Evolutionary conservation across 495 filamentous ascomycete species (phyloP).

Genomic region (Aspergillus cavernicola): DNA sequence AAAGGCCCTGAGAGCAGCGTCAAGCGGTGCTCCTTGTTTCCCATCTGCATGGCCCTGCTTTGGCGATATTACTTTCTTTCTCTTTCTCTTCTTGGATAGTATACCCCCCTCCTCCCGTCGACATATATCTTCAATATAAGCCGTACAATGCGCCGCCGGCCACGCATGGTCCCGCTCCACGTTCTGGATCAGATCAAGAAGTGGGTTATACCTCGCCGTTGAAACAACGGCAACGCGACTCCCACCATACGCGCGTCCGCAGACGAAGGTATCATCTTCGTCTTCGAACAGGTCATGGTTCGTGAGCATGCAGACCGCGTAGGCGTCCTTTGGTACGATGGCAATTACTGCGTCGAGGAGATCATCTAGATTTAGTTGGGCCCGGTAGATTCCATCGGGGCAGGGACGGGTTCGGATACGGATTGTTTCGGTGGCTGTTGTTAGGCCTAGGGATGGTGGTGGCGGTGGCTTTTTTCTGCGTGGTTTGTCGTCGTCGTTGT

Average conservation of each 20-base stretch:
- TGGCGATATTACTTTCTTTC: neutral
- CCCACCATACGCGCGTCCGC: slow-evolving; percentile 63
- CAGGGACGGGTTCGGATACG: slow-evolving; percentile 53
- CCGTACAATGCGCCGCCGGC: slow-evolving; percentile 59
- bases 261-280: slow-evolving; percentile 64
- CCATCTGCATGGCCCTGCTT: neutral
- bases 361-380: slow-evolving; percentile 61
- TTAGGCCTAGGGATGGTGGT: no score
- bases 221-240: slow-evolving; percentile 59
- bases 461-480: neutral
- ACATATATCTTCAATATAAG: slow-evolving; percentile 36
- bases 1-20: neutral
- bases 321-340: slow-evolving; percentile 57
- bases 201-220: slow-evolving; percentile 55
- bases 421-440: slow-evolving; percentile 29
- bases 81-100: no score
- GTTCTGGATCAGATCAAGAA: slow-evolving; percentile 38
- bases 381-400: slow-evolving; percentile 43
- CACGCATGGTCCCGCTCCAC: slow-evolving; percentile 56
- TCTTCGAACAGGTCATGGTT: slow-evolving; percentile 65
- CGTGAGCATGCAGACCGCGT: slow-evolving; percentile 53
- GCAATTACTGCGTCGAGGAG: slow-evolving; percentile 56
- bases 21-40: neutral
- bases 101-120: no score
- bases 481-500: slow-evolving; percentile 30